Percentiles rank a stretch among this genome's conserved stretches.
These are phyloP conservation scores for Arthrinium phaeospermum DNA, from an alignment of 2,329 filamentous ascomycete species.

Conservation along the genomic window DNA sequence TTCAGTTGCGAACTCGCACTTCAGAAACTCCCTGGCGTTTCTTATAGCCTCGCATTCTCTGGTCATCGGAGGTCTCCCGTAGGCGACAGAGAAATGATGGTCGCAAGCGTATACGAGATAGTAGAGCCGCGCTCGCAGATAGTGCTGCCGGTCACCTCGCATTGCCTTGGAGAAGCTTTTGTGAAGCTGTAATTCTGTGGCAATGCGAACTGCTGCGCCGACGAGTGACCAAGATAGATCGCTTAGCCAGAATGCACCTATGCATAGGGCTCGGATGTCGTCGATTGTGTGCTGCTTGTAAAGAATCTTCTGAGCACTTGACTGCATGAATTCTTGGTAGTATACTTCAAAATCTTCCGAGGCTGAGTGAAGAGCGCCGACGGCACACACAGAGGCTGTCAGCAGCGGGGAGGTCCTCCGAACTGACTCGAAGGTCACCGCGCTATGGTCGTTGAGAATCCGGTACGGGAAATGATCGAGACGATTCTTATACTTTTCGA, in stretches of 20 bases:
- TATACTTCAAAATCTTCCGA: conserved; percentile 21
- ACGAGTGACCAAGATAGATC: conserved; percentile 63
- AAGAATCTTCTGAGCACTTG: conserved; percentile 7
- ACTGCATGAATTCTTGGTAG: conserved; percentile 19
- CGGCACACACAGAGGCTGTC: conserved; percentile 60
- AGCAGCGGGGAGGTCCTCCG: conserved; percentile 60
- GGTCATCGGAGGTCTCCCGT: conserved; percentile 38
- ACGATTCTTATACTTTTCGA: conserved; percentile 53
- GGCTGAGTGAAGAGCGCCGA: conserved; percentile 58
- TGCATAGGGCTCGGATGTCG: conserved; percentile 64
- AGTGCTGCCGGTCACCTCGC: conserved; percentile 50
- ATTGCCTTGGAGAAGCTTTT: conserved; percentile 57
- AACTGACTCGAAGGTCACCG: conserved; percentile 54
- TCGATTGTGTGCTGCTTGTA: conserved; percentile 58
- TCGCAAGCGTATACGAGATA: conserved; percentile 70
- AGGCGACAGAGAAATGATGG: conserved; percentile 69
- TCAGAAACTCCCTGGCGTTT: conserved; percentile 22
- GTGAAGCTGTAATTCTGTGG: conserved; percentile 62
- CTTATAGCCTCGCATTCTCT: conserved; percentile 24
- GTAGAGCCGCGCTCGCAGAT: conserved; percentile 64
- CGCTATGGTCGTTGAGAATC: conserved; percentile 49
- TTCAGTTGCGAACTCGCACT: conserved; percentile 23
- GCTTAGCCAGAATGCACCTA: conserved; percentile 69
- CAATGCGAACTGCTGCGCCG: conserved; percentile 62
- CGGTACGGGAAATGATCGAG: conserved; percentile 57